Evolutionary conservation across 2,329 filamentous ascomycete species (phyloP).

Genomic region (Curvularia sp.): DNA sequence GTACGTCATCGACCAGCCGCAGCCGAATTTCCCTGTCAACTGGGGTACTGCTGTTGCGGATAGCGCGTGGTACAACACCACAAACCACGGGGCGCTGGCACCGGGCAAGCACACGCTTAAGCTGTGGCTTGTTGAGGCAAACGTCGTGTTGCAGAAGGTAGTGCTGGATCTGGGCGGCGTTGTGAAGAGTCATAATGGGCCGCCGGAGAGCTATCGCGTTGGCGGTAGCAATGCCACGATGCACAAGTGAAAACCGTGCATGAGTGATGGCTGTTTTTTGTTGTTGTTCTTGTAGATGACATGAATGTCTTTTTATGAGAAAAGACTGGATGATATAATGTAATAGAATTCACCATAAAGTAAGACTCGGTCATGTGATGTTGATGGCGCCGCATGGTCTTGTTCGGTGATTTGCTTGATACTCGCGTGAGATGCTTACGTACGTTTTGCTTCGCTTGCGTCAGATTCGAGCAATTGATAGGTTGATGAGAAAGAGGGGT

Average conservation of each 20-base stretch:
- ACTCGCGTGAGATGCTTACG: too few relatives aligned
- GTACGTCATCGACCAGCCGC: constrained; percentile 52
- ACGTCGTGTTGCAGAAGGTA: constrained; percentile 49
- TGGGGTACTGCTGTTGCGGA: constrained; percentile 61
- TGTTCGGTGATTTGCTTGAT: too few relatives aligned
- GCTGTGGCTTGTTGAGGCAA: constrained; percentile 56
- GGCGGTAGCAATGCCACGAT: constrained; percentile 24
- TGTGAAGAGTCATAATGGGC: constrained; percentile 44
- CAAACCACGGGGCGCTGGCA: constrained; percentile 42
- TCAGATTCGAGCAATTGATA: too few relatives aligned
- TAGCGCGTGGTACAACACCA: constrained; percentile 58
- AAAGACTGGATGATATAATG: not conserved
- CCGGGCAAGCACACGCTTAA: constrained; percentile 54
- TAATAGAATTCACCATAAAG: not conserved
- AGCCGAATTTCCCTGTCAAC: constrained; percentile 55
- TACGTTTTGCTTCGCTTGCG: too few relatives aligned
- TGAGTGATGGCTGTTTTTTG: not conserved
- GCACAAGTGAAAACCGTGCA: not conserved
- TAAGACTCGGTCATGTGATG: not conserved
- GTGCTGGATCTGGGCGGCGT: constrained; percentile 48
- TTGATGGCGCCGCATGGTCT: not conserved
- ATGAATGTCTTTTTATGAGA: not conserved
- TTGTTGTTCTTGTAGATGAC: not conserved
- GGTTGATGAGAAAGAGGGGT: too few relatives aligned
- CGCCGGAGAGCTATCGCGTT: constrained; percentile 50